Evolutionary conservation across 176 grass and related monocot genomes (phyloP), one percentile per base, ranked within the genome.

Genomic region (Phoenix dactylifera): DNA sequence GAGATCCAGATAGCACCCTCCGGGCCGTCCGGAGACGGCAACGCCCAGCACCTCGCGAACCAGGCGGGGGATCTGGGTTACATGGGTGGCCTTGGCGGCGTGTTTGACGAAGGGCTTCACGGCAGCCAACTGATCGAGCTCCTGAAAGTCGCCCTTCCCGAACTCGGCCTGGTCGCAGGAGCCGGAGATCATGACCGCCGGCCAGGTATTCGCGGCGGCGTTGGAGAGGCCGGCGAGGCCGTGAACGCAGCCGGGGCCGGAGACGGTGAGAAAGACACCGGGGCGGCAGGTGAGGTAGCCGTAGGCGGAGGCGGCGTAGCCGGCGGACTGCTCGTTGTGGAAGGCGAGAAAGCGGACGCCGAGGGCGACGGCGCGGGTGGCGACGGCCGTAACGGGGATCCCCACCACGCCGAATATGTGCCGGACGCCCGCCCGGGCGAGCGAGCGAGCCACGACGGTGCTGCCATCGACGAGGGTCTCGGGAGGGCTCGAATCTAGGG

Each of bases 381-480:
- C 87, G 9, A 97, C 81, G 4, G 87, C 71, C n/a, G 92, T 97
- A 52, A 97, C 84, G 0, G 92, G 92, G 69, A 97, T 97, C 9
- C 87, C 93, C 7, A 97, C 93, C 15, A 97, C 93, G 26, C 87
- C 84, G 73, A 97, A 97, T 87, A 97, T 91, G 84, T 91, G 78
- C 6, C 58, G 74, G 30, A 76, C 73, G 17, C 87, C 92, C 4
- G 81, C 87, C 4, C 58, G 81, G 7, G 75, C 83, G 39, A 97
- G 73, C 22, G 83, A 73, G 1, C 67, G 84, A 16, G 77, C 93
- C 18, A 64, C 84, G 1, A 97, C 29, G 10, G 78, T 63, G 76
- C 81, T 97, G 69, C 81, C 84, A 73, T 97, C 84, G 22, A 97
- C 63, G 22, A 54, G 65, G 54, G 44, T 29, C 0, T 67, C 54